Evolutionary conservation across 805 yeast species (phyloP).

Genomic region (Metschnikowia lachancei): DNA sequence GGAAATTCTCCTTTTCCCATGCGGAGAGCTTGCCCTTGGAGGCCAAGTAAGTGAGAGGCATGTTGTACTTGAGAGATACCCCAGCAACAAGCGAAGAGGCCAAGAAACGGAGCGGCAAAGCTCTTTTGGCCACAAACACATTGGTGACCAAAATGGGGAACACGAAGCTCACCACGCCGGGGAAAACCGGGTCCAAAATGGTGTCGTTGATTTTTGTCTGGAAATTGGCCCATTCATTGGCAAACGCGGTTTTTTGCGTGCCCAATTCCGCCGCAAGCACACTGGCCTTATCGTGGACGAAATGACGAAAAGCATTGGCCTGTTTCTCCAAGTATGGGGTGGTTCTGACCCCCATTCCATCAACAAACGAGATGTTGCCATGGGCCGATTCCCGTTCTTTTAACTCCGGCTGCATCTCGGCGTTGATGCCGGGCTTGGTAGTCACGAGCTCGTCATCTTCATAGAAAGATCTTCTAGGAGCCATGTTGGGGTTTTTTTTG

Average conservation of each 20-base stretch:
- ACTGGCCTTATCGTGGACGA: constrained; percentile 37
- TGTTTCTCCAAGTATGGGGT: constrained; percentile 47
- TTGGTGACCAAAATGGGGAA: constrained; percentile 58
- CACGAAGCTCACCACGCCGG: constrained; percentile 51
- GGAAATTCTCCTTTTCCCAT: constrained; percentile 30
- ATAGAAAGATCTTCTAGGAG: constrained; percentile 34
- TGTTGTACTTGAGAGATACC: constrained; percentile 40
- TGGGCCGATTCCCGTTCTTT: constrained; percentile 38
- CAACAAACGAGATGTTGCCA: constrained; percentile 40
- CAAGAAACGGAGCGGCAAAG: constrained; percentile 48
- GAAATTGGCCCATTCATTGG: constrained; percentile 40
- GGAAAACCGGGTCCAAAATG: constrained; percentile 54
- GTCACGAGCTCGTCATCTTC: constrained; percentile 48
- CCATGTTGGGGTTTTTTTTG: neutral
- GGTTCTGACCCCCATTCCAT: constrained; percentile 56
- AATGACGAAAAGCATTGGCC: constrained; percentile 39
- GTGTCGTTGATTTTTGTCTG: constrained; percentile 30
- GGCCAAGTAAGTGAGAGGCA: constrained; percentile 40
- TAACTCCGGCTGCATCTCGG: constrained; percentile 36
- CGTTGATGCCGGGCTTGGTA: constrained; percentile 49
- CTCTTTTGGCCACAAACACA: constrained; percentile 46
- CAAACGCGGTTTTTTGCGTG: constrained; percentile 46
- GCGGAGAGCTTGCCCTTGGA: constrained; percentile 19
- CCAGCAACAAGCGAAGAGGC: constrained; percentile 52
- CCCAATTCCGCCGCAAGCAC: constrained; percentile 42